Evolutionary conservation across 805 yeast species (phyloP).

Genomic region (Candida khao-thaluensis): DNA sequence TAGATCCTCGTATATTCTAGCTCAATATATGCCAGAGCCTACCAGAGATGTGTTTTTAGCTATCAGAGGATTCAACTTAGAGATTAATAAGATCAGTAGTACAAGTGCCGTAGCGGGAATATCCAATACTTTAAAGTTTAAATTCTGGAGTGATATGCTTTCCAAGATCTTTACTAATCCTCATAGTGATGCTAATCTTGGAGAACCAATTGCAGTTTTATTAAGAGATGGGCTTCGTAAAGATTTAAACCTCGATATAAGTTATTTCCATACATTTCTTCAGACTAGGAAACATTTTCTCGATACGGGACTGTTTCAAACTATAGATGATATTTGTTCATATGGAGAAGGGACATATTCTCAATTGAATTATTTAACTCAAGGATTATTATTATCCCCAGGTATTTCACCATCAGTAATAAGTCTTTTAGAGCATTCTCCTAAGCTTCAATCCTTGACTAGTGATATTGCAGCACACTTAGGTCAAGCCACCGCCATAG

Average conservation of each 20-base stretch:
- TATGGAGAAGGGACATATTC: slow-evolving; percentile 80
- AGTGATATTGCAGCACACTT: slow-evolving; percentile 73
- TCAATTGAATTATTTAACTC: slow-evolving; percentile 67
- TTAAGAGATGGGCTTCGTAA: slow-evolving; percentile 51
- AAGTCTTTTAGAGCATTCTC: slow-evolving; percentile 46
- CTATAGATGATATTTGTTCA: slow-evolving; percentile 60
- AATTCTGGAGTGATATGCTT: slow-evolving; percentile 71
- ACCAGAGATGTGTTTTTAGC: slow-evolving; percentile 64
- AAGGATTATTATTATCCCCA: slow-evolving; percentile 57
- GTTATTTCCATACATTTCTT: slow-evolving; percentile 58
- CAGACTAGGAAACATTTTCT: slow-evolving; percentile 57
- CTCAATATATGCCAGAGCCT: slow-evolving; percentile 67
- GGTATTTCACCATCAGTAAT: slow-evolving; percentile 56
- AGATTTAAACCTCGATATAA: slow-evolving; percentile 50
- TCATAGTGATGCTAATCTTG: slow-evolving; percentile 35
- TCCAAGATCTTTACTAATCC: slow-evolving; percentile 44
- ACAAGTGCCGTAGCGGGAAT: slow-evolving; percentile 33
- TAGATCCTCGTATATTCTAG: slow-evolving; percentile 61
- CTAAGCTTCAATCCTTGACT: slow-evolving; percentile 41
- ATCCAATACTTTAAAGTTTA: slow-evolving; percentile 54
- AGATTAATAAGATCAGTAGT: slow-evolving; percentile 51
- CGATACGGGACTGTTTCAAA: slow-evolving; percentile 44
- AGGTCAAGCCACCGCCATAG: slow-evolving; percentile 78
- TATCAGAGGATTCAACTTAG: slow-evolving; percentile 62
- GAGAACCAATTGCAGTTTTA: slow-evolving; percentile 66